phyloP scores from a whole-genome alignment of 176 grass and related monocot species.

The Saccharum spontaneum region DNA sequence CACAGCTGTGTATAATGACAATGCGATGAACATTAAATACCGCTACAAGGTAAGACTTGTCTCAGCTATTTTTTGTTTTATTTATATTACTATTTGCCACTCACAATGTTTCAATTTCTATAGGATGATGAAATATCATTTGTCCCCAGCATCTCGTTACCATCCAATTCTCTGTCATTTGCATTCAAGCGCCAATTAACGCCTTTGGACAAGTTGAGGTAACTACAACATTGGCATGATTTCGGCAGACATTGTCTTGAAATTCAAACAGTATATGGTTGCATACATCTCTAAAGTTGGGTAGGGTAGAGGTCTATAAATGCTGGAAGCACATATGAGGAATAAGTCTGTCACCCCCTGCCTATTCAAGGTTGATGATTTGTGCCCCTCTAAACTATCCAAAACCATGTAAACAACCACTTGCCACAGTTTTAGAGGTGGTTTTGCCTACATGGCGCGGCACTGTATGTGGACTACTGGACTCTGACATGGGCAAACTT shows the following conservation, averaged over 20 bases:
- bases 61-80: constrained; percentile 16
- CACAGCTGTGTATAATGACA: constrained; percentile 63
- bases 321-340: neutral
- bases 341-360: neutral
- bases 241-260: neutral
- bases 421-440: neutral
- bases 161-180: constrained; percentile 75
- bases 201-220: constrained; percentile 83
- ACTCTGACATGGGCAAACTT: neutral
- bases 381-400: neutral
- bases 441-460: neutral
- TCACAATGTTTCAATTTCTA: constrained; percentile 24
- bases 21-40: constrained; percentile 77
- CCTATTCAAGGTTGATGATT: neutral
- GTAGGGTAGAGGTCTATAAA: neutral
- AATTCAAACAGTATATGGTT: constrained; percentile 11
- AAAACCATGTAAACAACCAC: neutral
- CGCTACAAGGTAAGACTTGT: constrained; percentile 82
- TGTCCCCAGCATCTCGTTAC: constrained; percentile 73
- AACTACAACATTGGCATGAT: constrained; percentile 26
- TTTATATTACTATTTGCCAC: constrained; percentile 4
- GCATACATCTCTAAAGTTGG: neutral
- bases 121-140: constrained; percentile 92
- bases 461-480: neutral
- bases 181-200: constrained; percentile 83